These are phyloP conservation scores for Oenanthe sinensis DNA, from an alignment of 129 eudicot species.

Conservation along the genomic window DNA sequence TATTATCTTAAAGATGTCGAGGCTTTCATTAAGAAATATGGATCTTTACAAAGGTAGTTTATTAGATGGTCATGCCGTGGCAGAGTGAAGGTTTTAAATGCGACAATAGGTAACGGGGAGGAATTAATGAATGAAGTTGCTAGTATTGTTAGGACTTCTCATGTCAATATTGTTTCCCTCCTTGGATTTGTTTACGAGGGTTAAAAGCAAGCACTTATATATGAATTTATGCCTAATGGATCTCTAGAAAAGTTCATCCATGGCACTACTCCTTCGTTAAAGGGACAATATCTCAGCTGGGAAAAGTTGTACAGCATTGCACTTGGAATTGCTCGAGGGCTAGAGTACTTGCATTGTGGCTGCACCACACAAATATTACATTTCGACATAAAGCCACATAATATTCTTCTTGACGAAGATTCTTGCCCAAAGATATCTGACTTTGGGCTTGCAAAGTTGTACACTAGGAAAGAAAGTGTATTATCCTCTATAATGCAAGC, in stretches of 20 bases:
- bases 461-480: slow-evolving; percentile 17
- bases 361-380: slow-evolving; percentile 22
- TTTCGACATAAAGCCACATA: slow-evolving; percentile 27
- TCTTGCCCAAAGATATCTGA: slow-evolving; percentile 28
- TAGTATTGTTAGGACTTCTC: too few species aligned
- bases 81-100: too few species aligned
- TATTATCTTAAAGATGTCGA: too few species aligned
- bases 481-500: slow-evolving; percentile 15
- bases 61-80: too few species aligned
- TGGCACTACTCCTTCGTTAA: not conserved
- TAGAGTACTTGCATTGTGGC: slow-evolving; percentile 26
- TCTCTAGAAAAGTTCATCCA: slow-evolving; percentile 27
- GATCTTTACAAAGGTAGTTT: too few species aligned
- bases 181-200: not conserved
- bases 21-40: too few species aligned
- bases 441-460: slow-evolving; percentile 28
- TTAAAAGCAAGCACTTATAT: too few species aligned
- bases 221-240: slow-evolving; percentile 9
- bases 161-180: not conserved
- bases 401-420: slow-evolving; percentile 20
- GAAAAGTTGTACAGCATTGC: slow-evolving; percentile 22
- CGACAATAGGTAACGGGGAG: too few species aligned
- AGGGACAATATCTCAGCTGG: slow-evolving; percentile 7
- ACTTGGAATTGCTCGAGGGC: slow-evolving; percentile 30
- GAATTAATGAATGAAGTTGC: too few species aligned